Percentiles rank a stretch among this genome's conserved stretches.
phyloP scores from a whole-genome alignment of 371 early-diverging fungal species.

The Mortierella polycephala region DNA sequence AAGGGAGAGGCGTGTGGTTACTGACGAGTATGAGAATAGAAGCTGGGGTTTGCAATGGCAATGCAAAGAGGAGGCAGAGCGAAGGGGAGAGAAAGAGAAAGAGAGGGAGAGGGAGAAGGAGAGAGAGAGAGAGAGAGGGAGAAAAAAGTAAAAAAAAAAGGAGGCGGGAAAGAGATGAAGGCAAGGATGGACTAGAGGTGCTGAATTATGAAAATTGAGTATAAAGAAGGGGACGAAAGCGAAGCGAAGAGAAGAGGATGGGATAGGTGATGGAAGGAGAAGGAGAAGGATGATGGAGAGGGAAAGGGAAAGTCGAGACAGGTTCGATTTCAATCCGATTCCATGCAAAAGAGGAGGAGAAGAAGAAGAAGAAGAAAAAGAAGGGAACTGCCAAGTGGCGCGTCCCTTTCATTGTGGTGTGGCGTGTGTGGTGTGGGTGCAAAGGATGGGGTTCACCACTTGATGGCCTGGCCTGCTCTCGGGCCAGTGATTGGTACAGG shows the following conservation, averaged over 20 bases:
- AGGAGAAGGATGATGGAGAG: not conserved
- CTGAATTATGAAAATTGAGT: not conserved
- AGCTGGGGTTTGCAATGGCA: not conserved
- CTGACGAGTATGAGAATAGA: not conserved
- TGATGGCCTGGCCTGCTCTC: no score
- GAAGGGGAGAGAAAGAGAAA: not conserved
- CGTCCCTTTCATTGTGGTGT: not conserved
- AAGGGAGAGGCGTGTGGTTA: no score
- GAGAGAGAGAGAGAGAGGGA: not conserved
- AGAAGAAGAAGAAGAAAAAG: not conserved
- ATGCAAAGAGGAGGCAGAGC: not conserved
- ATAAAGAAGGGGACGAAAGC: not conserved
- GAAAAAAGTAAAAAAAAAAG: not conserved
- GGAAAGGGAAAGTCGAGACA: constrained; percentile 1
- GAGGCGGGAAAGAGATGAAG: not conserved
- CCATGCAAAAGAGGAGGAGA: not conserved
- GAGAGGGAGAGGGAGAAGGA: constrained; percentile 1
- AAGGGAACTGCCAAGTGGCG: not conserved
- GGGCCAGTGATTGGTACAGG: no score
- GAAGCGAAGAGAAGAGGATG: not conserved
- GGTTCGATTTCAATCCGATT: no score
- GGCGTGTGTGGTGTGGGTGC: not conserved
- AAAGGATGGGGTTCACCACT: no score
- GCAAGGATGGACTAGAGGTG: not conserved
- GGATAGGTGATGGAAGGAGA: not conserved